Conservation (phyloP, 208 protist species). For the Porcisia hertigi region DNA sequence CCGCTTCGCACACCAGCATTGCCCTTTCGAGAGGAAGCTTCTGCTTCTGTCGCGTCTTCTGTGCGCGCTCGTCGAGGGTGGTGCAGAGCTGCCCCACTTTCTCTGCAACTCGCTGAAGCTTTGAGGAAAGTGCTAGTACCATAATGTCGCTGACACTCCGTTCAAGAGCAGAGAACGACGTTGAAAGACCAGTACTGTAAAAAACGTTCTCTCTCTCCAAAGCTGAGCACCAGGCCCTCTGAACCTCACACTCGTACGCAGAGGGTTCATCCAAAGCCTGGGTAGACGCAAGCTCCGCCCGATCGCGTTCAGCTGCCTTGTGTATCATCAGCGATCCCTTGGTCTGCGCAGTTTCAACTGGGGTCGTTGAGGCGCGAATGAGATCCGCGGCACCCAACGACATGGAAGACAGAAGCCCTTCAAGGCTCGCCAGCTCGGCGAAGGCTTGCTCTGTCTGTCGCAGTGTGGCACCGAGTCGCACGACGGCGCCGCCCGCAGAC, state of each 20-base stretch:
- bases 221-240: background rate
- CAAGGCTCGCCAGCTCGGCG: constrained; percentile 5
- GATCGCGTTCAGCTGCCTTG: background rate
- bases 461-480: constrained; percentile 16
- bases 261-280: background rate
- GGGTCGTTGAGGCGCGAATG: background rate
- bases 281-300: background rate
- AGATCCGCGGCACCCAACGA: background rate
- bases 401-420: constrained; percentile 4
- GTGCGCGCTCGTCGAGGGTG: background rate
- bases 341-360: background rate
- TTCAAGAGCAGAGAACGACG: constrained; percentile 12
- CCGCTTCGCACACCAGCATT: constrained; percentile 10
- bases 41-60: background rate
- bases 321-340: background rate
- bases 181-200: constrained; percentile 21
- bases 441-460: background rate
- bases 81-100: constrained; percentile 3
- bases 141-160: background rate
- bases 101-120: background rate
- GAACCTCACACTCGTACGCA: background rate
- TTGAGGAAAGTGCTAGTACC: background rate
- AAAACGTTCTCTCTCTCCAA: background rate
- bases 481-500: constrained; percentile 7
- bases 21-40: background rate